Conservation (phyloP, 1,139 yeast species). For the Starmera stellimalicola region DNA sequence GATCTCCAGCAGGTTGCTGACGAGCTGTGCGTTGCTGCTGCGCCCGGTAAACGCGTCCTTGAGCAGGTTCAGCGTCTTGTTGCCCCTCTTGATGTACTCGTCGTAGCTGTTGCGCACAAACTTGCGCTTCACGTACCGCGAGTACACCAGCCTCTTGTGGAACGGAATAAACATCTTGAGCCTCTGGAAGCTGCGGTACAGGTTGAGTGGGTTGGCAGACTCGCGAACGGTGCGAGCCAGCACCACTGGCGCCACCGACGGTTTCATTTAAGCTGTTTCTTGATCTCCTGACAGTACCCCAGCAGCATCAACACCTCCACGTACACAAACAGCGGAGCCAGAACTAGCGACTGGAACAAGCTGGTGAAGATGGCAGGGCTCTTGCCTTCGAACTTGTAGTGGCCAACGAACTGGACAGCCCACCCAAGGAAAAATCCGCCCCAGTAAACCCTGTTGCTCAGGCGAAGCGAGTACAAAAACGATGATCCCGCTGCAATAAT, state of each 20-base stretch:
- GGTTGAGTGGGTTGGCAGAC: too few relatives aligned
- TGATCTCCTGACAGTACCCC: too few relatives aligned
- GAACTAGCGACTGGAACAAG: slow-evolving; percentile 71
- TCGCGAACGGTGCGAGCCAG: too few relatives aligned
- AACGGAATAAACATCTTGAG: neutral
- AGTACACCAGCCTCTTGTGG: neutral
- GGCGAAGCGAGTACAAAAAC: slow-evolving; percentile 18
- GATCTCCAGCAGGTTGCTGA: neutral
- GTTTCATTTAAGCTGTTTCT: too few relatives aligned
- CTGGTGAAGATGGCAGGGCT: slow-evolving; percentile 87
- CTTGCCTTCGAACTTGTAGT: slow-evolving; percentile 68
- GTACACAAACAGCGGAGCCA: slow-evolving; percentile 85
- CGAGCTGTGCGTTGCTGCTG: neutral
- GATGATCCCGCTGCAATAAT: slow-evolving; percentile 33
- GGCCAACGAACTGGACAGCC: slow-evolving; percentile 87
- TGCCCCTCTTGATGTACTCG: neutral
- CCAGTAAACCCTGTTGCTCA: slow-evolving; percentile 4
- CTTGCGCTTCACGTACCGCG: neutral
- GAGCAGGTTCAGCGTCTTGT: neutral
- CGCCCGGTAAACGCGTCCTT: neutral
- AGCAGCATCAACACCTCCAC: too few relatives aligned
- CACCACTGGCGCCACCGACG: too few relatives aligned
- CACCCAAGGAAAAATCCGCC: slow-evolving; percentile 48
- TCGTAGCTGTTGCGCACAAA: neutral
- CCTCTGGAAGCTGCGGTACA: neutral